Conservation (phyloP, 2,329 filamentous ascomycete genomes). For the Macrophomina tecta region DNA sequence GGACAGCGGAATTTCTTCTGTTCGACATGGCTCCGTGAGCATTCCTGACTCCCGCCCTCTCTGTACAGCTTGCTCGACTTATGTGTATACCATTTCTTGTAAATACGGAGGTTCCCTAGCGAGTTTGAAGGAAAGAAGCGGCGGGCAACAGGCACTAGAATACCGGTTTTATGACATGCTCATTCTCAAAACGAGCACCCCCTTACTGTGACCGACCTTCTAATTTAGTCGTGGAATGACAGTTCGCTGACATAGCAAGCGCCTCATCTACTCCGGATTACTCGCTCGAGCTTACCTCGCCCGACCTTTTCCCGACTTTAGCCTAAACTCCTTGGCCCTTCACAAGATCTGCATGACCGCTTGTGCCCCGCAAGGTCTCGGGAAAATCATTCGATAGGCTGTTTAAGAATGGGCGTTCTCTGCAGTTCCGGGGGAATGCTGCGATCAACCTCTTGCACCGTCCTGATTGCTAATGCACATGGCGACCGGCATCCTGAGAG, state of each 20-base stretch:
- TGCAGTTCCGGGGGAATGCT: neutral
- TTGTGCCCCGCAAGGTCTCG: constrained; percentile 5
- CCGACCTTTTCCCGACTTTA: constrained; percentile 7
- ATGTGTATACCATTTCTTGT: neutral
- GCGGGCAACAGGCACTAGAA: too few relatives aligned
- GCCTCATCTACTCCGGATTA: neutral
- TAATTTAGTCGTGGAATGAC: too few relatives aligned
- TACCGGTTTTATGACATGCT: too few relatives aligned
- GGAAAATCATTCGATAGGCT: neutral
- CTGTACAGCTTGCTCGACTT: too few relatives aligned
- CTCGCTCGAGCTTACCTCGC: neutral
- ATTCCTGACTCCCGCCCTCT: too few relatives aligned
- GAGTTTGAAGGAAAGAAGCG: too few relatives aligned
- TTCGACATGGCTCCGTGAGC: constrained; percentile 52
- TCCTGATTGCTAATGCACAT: neutral
- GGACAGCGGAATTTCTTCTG: constrained; percentile 55
- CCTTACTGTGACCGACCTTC: too few relatives aligned
- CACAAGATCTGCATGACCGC: neutral
- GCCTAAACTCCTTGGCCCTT: constrained; percentile 22
- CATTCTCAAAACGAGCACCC: too few relatives aligned
- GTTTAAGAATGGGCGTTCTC: neutral
- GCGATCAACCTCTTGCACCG: neutral
- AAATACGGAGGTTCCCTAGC: too few relatives aligned
- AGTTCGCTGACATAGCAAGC: too few relatives aligned
- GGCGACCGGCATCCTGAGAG: constrained; percentile 42